Conservation (phyloP, 2,329 filamentous ascomycete species). For the Botryotinia calthae region DNA sequence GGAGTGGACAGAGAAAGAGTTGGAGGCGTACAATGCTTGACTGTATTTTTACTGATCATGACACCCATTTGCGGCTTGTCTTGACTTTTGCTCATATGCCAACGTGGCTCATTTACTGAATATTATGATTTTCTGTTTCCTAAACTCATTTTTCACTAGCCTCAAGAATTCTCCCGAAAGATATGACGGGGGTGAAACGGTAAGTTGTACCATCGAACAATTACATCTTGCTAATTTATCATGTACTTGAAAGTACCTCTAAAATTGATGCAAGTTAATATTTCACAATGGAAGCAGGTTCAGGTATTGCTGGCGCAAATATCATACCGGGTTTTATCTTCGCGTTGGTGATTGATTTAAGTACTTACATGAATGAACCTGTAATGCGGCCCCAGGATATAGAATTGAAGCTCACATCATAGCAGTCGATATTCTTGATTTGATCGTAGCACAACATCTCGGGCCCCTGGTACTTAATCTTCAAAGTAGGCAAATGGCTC, state of each 20-base stretch:
- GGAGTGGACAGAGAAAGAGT: slow-evolving; percentile 38
- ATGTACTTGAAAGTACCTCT: background rate
- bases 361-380: background rate
- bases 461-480: background rate
- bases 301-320: background rate
- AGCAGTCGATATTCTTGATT: background rate
- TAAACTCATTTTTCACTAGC: background rate
- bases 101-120: background rate
- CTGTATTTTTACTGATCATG: background rate
- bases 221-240: too few relatives aligned
- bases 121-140: background rate
- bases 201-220: background rate
- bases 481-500: background rate
- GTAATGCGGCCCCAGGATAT: too few relatives aligned
- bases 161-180: background rate
- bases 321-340: too few relatives aligned
- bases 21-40: slow-evolving; percentile 27
- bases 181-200: background rate
- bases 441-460: background rate
- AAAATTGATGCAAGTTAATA: background rate
- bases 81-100: background rate
- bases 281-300: background rate
- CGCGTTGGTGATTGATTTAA: too few relatives aligned
- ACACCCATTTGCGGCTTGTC: background rate
- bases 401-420: background rate